These are phyloP conservation scores for Oryza australiensis DNA, from an alignment of 176 grass and related monocot genomes.

Conservation along the genomic window DNA sequence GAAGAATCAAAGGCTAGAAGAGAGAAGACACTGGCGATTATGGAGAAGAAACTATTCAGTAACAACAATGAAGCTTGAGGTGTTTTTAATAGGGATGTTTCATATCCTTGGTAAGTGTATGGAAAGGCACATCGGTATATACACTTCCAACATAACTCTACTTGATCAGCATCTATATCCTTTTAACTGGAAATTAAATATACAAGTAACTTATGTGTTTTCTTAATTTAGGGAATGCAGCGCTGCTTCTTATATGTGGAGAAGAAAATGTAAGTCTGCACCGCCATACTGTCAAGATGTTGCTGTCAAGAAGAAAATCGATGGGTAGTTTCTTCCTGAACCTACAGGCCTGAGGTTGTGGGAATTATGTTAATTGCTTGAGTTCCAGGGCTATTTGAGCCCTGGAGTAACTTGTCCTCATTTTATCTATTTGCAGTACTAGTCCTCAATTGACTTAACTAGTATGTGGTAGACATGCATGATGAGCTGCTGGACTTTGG, in stretches of 20 bases:
- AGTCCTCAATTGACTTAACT: not conserved
- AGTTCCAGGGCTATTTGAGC: not conserved
- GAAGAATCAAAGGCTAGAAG: too few species aligned
- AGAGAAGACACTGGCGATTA: too few species aligned
- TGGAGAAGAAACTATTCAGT: too few species aligned
- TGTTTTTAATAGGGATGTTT: not conserved
- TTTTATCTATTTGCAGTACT: not conserved
- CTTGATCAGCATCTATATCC: not conserved
- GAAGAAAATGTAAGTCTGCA: not conserved
- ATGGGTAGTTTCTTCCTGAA: not conserved
- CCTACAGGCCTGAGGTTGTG: not conserved
- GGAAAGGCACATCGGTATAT: not conserved
- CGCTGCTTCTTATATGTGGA: not conserved
- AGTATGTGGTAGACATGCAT: not conserved
- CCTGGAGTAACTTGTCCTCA: too few species aligned
- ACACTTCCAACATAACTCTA: not conserved
- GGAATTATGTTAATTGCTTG: not conserved
- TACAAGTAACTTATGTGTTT: slow-evolving; percentile 11
- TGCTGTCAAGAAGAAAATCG: not conserved
- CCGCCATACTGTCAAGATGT: not conserved
- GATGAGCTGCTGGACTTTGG: not conserved
- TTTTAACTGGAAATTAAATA: slow-evolving; percentile 8
- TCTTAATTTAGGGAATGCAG: slow-evolving; percentile 16
- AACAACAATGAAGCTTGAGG: too few species aligned
- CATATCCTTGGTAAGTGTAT: not conserved